Evolutionary conservation across 2,329 filamentous ascomycete species (phyloP), one percentile per base, ranked within the genome.

Genomic region (Trichoderma atroviride): DNA sequence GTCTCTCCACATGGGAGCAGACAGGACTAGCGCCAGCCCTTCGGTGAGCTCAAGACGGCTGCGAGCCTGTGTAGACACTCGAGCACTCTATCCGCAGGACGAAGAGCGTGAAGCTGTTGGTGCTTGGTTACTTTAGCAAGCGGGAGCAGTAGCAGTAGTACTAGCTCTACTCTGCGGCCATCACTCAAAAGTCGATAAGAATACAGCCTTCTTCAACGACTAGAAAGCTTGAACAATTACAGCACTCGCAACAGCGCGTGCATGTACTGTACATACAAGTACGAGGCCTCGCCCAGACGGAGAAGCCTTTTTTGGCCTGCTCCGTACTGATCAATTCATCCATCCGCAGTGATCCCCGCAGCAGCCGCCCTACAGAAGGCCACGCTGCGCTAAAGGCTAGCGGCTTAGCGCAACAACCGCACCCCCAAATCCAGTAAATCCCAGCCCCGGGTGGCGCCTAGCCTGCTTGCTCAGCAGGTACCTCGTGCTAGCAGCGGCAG

Each of bases 341-440:
- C 47, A 24, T 50, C 47, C 47, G 47, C 53, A 43, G 43, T 47
- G 50, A 19, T 14, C 59, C 40, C 55, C 52, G 43, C 65, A 35
- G 43, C 33, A 60, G 47, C 65, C 65, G 65, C 65, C 65, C 57
- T 68, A 61, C 53, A 58, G 63, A 33, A 43, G 24, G 47, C 40
- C 35, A 29, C 43, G 65, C 65, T 55, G 65, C 65, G 57, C 65
- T 68, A 68, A 60, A 68, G 55, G 24, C 24, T 68, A 61, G 65
- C 57, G 65, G 65, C 57, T 59, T 68, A 68, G 65, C 65, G 57
- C 65, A 60, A 19, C 65, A 68, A 53, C 60, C 57, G 57, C 56
- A 65, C 56, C 65, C n/a, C 65, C 65, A 68, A 68, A 68, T 61
- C 57, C 65, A 68, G 65, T 61, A 68, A 68, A 60, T 43, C 14